Evolutionary conservation across 805 yeast genomes (phyloP), one percentile per base, ranked within the genome.

Genomic region (Blastobotrys chiropterorum): DNA sequence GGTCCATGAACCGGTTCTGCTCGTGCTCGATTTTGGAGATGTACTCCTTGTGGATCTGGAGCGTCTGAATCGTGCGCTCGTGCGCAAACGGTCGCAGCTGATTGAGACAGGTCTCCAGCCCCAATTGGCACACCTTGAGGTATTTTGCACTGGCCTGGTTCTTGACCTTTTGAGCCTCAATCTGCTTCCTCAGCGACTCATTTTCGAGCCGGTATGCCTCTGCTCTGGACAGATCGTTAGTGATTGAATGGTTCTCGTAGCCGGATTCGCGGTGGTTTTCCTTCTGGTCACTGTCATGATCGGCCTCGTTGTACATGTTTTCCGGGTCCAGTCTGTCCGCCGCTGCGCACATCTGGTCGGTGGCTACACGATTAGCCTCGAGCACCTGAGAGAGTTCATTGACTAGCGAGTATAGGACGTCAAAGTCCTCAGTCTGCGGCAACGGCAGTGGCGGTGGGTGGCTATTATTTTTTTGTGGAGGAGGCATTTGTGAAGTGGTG

Each of bases 371-470:
- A 43, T 61, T 61, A 14, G 43, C 21, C 2, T 50, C 56, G 30
- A 64, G 54, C 41, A 56, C 56, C 3, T 26, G 21, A 2, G 58
- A 17, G 11, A 65, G 56, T 22, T 58, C 55, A 46, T 58, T 59
- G 6, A 65, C 54, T 7, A 65, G 58, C 11, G 48, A 13, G 14
- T 53, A 44, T 39, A 65, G 56, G 8, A 62, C 59, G 38, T 53
- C 52, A 14, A 71, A 45, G 58, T 70, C 64, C 61, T 65, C 58
- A 43, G 57, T 11, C 66, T 69, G 56, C 53, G 63, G 30, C 19
- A 56, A 49, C 44, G 53, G 46, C 38, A 48, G 39, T 20, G 30
- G 47, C 34, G 34, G 34, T 6, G 34, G 34, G n/a, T n/a, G n/a
- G n/a, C n/a, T n/a, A n/a, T n/a, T n/a, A 26, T 26, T 26, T 26